Evolutionary conservation across 2,329 filamentous ascomycete genomes (phyloP).

Genomic region (Nemania abortiva): DNA sequence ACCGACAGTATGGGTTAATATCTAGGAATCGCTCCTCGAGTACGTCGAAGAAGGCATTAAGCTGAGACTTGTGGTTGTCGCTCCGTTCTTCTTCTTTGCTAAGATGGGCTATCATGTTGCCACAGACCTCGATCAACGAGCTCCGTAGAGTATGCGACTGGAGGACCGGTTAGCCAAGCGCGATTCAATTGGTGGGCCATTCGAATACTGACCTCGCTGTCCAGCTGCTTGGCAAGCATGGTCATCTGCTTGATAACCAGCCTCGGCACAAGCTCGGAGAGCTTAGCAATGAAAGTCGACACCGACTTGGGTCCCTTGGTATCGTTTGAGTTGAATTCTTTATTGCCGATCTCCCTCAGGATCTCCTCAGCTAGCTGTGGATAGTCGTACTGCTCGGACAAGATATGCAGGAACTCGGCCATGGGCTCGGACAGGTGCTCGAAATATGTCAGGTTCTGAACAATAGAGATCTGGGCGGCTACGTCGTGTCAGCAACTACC

Average conservation of each 20-base stretch:
- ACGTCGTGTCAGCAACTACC: conserved; percentile 41
- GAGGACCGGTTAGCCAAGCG: conserved; percentile 30
- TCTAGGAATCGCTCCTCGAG: conserved; percentile 96
- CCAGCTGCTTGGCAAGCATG: conserved; percentile 90
- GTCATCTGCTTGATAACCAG: conserved; percentile 98
- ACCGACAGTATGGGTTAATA: conserved; percentile 95
- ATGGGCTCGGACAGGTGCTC: conserved; percentile 99
- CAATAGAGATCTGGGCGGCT: conserved; percentile 97
- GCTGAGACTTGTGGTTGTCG: conserved; percentile 93
- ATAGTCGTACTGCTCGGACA: conserved; percentile 97
- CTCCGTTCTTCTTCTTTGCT: conserved; percentile 91
- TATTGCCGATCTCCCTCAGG: conserved; percentile 92
- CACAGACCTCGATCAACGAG: conserved; percentile 95
- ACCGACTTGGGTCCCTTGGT: conserved; percentile 96
- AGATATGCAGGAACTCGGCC: conserved; percentile 96
- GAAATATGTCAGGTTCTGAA: conserved; percentile 97
- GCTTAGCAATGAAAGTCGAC: conserved; percentile 90
- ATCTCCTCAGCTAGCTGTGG: conserved; percentile 95
- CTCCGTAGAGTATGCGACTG: conserved; percentile 93
- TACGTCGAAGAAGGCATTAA: conserved; percentile 97
- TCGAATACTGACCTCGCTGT: conserved; percentile 78
- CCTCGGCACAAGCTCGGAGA: conserved; percentile 91
- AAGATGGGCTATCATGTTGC: conserved; percentile 91
- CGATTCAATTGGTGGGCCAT: not conserved
- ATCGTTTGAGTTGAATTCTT: conserved; percentile 98